Evolutionary conservation across 371 early-diverging fungal genomes (phyloP).

Genomic region (Actinomucor elegans): DNA sequence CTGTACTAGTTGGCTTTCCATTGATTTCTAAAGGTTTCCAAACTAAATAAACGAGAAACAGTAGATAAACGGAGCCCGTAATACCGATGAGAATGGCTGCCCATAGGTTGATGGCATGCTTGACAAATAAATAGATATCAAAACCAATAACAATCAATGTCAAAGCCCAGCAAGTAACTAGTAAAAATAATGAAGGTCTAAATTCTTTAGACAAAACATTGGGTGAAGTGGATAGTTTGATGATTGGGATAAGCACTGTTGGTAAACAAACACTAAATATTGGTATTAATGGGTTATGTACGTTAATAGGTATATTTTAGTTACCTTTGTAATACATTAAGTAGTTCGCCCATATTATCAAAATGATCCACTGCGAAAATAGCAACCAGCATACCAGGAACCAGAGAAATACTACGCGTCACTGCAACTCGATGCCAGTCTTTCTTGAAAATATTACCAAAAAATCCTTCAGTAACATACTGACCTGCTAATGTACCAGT

Average conservation of each 20-base stretch:
- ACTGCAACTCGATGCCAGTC: slow-evolving; percentile 69
- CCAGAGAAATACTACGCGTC: slow-evolving; percentile 63
- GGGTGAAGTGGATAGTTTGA: slow-evolving; percentile 54
- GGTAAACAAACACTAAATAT: slow-evolving; percentile 62
- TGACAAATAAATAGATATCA: slow-evolving; percentile 50
- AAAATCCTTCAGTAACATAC: slow-evolving; percentile 74
- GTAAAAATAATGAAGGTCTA: slow-evolving; percentile 27
- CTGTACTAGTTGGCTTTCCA: neutral
- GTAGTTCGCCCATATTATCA: slow-evolving; percentile 66
- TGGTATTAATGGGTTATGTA: neutral
- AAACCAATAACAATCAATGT: slow-evolving; percentile 46
- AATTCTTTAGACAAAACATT: slow-evolving; percentile 50
- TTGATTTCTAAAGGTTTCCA: slow-evolving; percentile 15
- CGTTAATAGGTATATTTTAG: neutral
- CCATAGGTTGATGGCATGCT: slow-evolving; percentile 23
- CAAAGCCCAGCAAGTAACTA: slow-evolving; percentile 27
- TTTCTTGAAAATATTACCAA: slow-evolving; percentile 58
- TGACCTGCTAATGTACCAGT: slow-evolving; percentile 78
- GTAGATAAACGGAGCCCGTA: slow-evolving; percentile 8
- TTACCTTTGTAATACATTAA: slow-evolving; percentile 63
- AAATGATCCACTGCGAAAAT: slow-evolving; percentile 61
- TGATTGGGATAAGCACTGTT: slow-evolving; percentile 68
- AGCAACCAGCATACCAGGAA: slow-evolving; percentile 69
- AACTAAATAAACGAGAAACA: slow-evolving; percentile 22
- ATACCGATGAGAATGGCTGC: slow-evolving; percentile 15